Evolutionary conservation across 2,329 filamentous ascomycete genomes (phyloP).

Genomic region (Beauveria rudraprayagi): DNA sequence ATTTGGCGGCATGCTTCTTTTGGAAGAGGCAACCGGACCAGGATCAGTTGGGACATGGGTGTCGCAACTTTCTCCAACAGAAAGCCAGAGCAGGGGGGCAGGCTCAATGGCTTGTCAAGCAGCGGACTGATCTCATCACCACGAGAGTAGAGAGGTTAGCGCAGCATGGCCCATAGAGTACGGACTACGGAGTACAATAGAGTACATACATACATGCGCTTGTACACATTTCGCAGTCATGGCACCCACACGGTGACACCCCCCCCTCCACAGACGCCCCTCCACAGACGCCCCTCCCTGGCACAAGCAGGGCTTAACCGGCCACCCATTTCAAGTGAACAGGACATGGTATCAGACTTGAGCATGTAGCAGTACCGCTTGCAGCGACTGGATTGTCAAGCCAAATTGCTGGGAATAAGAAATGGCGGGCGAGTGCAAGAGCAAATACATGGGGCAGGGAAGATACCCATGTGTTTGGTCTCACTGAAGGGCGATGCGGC

Average conservation of each 20-base stretch:
- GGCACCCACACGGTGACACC: neutral
- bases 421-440: neutral
- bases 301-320: neutral
- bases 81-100: conserved; percentile 3
- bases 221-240: neutral
- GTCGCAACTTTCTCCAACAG: conserved; percentile 10
- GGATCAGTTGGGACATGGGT: conserved; percentile 11
- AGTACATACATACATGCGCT: neutral
- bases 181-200: conserved; percentile 7
- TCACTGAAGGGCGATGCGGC: neutral
- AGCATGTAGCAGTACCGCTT: neutral
- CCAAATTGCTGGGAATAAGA: neutral
- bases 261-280: neutral
- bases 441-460: neutral
- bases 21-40: conserved; percentile 2
- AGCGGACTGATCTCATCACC: conserved; percentile 11
- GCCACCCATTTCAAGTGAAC: conserved; percentile 7
- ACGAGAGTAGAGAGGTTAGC: conserved; percentile 8
- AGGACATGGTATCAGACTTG: conserved; percentile 4
- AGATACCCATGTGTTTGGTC: neutral
- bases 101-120: conserved; percentile 4
- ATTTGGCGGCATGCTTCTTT: conserved; percentile 11
- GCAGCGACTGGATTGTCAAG: neutral
- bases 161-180: neutral
- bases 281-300: neutral